Conservation (phyloP, 768 basidiomycete species). For the Leucogyrophana mollusca region DNA sequence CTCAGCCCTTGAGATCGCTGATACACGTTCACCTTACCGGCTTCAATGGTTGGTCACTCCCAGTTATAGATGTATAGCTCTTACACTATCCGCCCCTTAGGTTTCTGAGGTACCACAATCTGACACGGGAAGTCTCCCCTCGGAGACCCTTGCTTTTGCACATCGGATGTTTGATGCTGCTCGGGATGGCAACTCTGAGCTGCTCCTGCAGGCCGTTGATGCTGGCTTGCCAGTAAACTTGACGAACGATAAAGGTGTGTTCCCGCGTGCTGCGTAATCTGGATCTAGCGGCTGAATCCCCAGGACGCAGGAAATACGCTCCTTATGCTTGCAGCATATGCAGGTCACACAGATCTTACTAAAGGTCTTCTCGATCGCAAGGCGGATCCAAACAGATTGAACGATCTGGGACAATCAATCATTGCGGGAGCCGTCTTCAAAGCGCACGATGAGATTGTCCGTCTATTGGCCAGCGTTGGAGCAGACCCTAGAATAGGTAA, state of each 20-base stretch:
- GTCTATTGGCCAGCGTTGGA: constrained; percentile 44
- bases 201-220: constrained; percentile 61
- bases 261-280: neutral
- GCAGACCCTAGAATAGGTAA: constrained; percentile 67
- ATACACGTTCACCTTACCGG: no score
- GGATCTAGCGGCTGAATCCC: constrained; percentile 1
- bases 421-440: constrained; percentile 82
- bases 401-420: constrained; percentile 72
- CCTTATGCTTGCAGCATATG: constrained; percentile 76
- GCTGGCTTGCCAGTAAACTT: constrained; percentile 71
- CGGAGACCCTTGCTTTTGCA: constrained; percentile 48
- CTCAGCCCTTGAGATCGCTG: no score
- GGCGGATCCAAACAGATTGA: constrained; percentile 66
- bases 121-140: constrained; percentile 22
- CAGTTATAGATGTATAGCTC: no score
- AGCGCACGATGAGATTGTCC: constrained; percentile 60
- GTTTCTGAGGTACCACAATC: no score
- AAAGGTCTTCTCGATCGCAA: constrained; percentile 51
- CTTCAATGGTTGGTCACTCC: no score
- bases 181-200: constrained; percentile 50
- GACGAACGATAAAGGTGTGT: constrained; percentile 65
- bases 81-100: no score
- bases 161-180: constrained; percentile 77
- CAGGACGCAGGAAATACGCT: constrained; percentile 63
- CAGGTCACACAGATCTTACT: constrained; percentile 58